Percentiles rank a stretch among this genome's conserved stretches.
Evolutionary conservation across 2,329 filamentous ascomycete genomes (phyloP).

Genomic region (Leptographium galeiforme): DNA sequence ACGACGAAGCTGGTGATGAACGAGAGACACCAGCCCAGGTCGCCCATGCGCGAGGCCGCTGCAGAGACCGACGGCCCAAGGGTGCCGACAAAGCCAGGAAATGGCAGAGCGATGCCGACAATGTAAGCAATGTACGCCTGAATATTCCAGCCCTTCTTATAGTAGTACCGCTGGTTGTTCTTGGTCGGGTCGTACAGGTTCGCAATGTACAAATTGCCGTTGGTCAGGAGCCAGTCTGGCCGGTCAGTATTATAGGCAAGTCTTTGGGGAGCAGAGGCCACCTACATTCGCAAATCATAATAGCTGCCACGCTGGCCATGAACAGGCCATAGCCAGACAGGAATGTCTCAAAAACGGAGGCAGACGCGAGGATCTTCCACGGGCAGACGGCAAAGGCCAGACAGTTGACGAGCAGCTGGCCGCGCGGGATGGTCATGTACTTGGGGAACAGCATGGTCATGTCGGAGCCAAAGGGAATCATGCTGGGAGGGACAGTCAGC

Average conservation of each 20-base stretch:
- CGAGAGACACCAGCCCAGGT: constrained; percentile 21
- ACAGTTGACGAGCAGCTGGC: constrained; percentile 15
- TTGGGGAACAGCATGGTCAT: constrained; percentile 21
- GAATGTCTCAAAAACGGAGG: constrained; percentile 12
- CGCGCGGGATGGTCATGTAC: constrained; percentile 22
- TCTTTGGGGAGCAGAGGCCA: background rate
- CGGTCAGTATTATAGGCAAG: background rate
- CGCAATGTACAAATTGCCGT: constrained; percentile 20
- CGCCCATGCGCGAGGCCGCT: constrained; percentile 17
- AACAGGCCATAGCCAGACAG: constrained; percentile 12
- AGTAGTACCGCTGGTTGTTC: constrained; percentile 20
- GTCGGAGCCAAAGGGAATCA: constrained; percentile 24
- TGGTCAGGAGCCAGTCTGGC: constrained; percentile 21
- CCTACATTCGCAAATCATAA: constrained; percentile 12
- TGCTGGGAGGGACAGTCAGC: constrained; percentile 2
- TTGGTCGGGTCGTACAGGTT: constrained; percentile 18
- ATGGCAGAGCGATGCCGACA: constrained; percentile 20
- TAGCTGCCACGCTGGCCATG: constrained; percentile 11
- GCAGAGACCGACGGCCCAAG: constrained; percentile 18
- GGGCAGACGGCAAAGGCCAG: constrained; percentile 12
- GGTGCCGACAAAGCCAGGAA: constrained; percentile 20
- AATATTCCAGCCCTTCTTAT: constrained; percentile 20
- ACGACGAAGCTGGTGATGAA: constrained; percentile 18
- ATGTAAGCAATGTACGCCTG: constrained; percentile 22
- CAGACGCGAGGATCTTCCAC: constrained; percentile 14